Conservation (phyloP, 495 filamentous ascomycete species). For the Aspergillus steynii region DNA sequence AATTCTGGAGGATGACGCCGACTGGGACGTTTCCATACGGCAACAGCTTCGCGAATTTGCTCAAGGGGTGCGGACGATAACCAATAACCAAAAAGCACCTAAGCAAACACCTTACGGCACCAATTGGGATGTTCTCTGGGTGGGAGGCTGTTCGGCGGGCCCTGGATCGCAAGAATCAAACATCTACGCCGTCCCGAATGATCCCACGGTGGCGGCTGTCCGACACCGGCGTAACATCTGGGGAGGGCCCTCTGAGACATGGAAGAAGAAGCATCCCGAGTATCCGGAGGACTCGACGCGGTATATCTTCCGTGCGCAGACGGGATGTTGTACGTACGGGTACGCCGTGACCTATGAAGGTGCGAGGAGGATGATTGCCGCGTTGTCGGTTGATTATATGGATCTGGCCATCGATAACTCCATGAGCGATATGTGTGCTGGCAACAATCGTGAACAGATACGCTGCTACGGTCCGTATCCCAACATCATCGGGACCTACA, state of each 20-base stretch:
- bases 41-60: conserved; percentile 53
- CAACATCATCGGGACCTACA: conserved; percentile 28
- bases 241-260: conserved; percentile 21
- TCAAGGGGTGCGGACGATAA: conserved; percentile 26
- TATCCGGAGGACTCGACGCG: conserved; percentile 32
- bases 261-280: conserved; percentile 20
- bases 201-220: conserved; percentile 26
- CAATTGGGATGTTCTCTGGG: conserved; percentile 59
- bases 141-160: conserved; percentile 49
- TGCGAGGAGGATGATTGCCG: conserved; percentile 51
- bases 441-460: conserved; percentile 20
- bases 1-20: conserved; percentile 58
- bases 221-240: conserved; percentile 17
- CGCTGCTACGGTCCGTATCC: conserved; percentile 33
- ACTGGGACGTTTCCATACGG: conserved; percentile 56
- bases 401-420: conserved; percentile 27
- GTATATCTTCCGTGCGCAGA: conserved; percentile 28
- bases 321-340: conserved; percentile 30
- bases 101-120: conserved; percentile 52
- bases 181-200: conserved; percentile 33
- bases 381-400: conserved; percentile 29
- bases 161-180: conserved; percentile 23
- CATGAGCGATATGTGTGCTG: conserved; percentile 30
- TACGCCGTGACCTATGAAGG: conserved; percentile 58
- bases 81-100: conserved; percentile 32